Evolutionary conservation across 1,139 yeast species (phyloP), one percentile per base, ranked within the genome.

Genomic region (Meyerozyma sp.): DNA sequence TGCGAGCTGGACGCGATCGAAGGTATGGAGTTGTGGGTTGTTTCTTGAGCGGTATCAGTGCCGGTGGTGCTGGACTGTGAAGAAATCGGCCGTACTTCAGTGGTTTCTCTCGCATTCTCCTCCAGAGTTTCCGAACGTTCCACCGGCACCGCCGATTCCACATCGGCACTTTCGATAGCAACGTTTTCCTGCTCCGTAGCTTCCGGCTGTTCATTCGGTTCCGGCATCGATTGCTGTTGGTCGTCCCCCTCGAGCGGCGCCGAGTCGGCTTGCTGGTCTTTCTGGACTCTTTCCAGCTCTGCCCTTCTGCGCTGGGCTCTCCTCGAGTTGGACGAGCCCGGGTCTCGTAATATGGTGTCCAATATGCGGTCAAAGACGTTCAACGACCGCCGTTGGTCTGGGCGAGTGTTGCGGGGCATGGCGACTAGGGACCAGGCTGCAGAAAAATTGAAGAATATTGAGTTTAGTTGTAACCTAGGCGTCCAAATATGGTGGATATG

Each of bases 331-430:
- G 16, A 11, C 26, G 26, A 9, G 26, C 25, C 37, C 11, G 37
- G 6, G 26, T 18, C 37, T 34, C 26, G n/a, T 21, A 21, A 34
- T 9, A 34, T 10, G 26, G 37, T 34, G 26, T 34, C 37, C 26
- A 34, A 34, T 8, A 34, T 34, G 37, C 37, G 37, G 26, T 34
- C 37, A 34, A 34, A 34, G 13, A 34, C 37, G 26, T 34, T 34
- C 25, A 34, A 10, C 5, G 26, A 34, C 26, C 37, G 37, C 26
- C 34, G 16, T 7, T 34, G 37, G 37, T 18, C 37, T 20, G 26
- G 11, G 3, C 26, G 18, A 8, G 25, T 5, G 37, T 34, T 21
- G 26, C 26, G 37, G 10, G 37, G 26, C 37, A 34, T 34, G 4
- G 20, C 5, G 34, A n/a, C 10, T 8, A n/a, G 10, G 34, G 34